Evolutionary conservation across 306 rosid species (phyloP), one percentile per base, ranked within the genome.

Genomic region (Cucumis cinereus): DNA sequence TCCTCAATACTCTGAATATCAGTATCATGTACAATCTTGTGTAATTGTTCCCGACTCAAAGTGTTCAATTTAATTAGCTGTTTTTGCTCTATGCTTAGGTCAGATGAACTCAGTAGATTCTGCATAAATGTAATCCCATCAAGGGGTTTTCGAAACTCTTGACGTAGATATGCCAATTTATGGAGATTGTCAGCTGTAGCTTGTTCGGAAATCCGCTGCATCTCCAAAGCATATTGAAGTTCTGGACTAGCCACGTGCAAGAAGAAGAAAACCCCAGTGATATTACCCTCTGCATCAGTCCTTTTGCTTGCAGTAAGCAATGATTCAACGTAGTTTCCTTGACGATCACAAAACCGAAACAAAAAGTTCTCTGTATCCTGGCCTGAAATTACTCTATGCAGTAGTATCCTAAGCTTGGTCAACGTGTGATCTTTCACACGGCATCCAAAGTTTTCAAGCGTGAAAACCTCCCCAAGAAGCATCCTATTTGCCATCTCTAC

Each of bases 401-500:
- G 72, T 28, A 82, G 49, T 66, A 82, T 85, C 72, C 63, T 77
- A 58, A 85, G 85, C 76, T 77, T 77, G 69, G 76, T 85, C 26
- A 85, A 74, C 16, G 85, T 85, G 57, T 77, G 78, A 53, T 82
- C 88, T 74, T 85, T 85, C 52, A 85, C 82, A 62, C 79, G 78
- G 78, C 79, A 82, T 14, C 88, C 88, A 38, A 77, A 82, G 43
- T 24, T 16, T 28, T 80, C 72, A 20, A 77, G 78, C 1, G 85
- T 85, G 79, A 85, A 82, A 55, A 85, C 83, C 59, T 85, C 85
- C 59, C 88, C 88, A 45, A 85, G 76, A 36, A 85, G 82, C 79
- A 75, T 80, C 79, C 50, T 81, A 35, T 78, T 77, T 26, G 41
- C 59, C 53, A 81, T 83, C 67, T 85, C 88, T 79, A 77, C 82